Conservation (phyloP, 1,284 basidiomycete genomes). For the Ceratobasidium sp. region DNA sequence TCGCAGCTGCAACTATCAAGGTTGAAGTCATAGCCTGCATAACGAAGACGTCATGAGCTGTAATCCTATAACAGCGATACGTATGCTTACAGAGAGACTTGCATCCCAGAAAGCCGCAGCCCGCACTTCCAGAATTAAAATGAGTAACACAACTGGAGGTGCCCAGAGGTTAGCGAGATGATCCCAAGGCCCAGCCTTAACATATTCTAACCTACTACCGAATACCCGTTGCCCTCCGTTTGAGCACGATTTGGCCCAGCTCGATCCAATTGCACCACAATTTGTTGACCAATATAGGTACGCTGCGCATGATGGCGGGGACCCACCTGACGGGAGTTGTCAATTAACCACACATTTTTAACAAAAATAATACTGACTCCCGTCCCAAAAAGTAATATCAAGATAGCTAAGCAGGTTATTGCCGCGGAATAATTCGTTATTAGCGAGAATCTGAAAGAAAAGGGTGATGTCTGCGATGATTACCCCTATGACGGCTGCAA, state of each 20-base stretch:
- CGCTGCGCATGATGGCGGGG: conserved; percentile 6
- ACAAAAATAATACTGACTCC: not conserved
- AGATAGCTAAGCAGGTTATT: conserved; percentile 25
- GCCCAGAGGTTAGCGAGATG: too few species aligned
- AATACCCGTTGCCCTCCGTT: conserved; percentile 22
- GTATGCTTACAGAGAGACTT: conserved; percentile 1
- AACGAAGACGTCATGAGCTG: too few species aligned
- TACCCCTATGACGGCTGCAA: conserved; percentile 3
- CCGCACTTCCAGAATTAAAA: conserved; percentile 16
- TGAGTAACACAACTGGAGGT: conserved; percentile 9
- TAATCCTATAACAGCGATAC: too few species aligned
- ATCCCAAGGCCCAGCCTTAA: too few species aligned
- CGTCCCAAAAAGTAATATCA: conserved; percentile 27
- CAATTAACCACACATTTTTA: too few species aligned
- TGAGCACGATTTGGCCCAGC: conserved; percentile 27
- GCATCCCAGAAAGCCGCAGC: conserved; percentile 30
- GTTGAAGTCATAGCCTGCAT: conserved; percentile 18
- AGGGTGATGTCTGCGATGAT: conserved; percentile 15
- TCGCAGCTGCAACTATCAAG: conserved; percentile 18
- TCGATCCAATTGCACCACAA: conserved; percentile 25
- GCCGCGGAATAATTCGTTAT: conserved; percentile 3
- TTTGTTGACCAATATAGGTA: conserved; percentile 30
- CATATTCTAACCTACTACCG: conserved; percentile 1
- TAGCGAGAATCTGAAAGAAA: conserved; percentile 17
- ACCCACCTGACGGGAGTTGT: not conserved